These are phyloP conservation scores for Ettlia oleoabundans DNA, from an alignment of 139 green algal species.

Conservation along the genomic window DNA sequence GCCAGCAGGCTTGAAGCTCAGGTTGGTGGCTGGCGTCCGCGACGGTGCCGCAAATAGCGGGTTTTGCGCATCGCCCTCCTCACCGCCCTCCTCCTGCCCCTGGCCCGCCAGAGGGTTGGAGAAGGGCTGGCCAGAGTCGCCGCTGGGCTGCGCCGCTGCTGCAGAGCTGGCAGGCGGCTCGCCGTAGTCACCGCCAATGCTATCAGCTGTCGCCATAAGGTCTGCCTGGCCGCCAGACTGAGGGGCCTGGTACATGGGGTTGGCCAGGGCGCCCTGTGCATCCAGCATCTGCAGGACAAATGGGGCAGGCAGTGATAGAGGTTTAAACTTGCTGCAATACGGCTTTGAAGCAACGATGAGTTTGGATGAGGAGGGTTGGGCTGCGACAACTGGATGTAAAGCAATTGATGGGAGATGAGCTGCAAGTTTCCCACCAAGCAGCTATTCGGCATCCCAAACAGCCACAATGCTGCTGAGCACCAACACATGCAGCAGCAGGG, in stretches of 20 bases:
- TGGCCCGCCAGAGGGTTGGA: slow-evolving; percentile 22
- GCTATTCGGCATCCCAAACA: neutral
- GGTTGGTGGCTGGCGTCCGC: neutral
- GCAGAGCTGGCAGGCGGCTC: neutral
- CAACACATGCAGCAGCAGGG: neutral
- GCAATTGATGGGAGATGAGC: too few species aligned
- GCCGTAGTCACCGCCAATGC: slow-evolving; percentile 19
- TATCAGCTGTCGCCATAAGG: slow-evolving; percentile 2
- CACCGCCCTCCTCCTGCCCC: neutral
- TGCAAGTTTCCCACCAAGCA: too few species aligned
- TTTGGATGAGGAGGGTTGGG: neutral
- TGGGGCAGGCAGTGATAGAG: too few species aligned
- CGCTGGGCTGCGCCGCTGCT: neutral
- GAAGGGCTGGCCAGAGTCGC: slow-evolving; percentile 7
- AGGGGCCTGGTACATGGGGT: slow-evolving; percentile 23
- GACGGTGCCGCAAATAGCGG: slow-evolving; percentile 12
- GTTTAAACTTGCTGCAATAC: too few species aligned
- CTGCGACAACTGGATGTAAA: too few species aligned
- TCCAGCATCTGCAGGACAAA: slow-evolving; percentile 22
- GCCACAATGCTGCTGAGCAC: neutral
- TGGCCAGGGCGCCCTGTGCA: slow-evolving; percentile 21
- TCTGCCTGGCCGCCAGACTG: slow-evolving; percentile 5
- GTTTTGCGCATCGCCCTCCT: slow-evolving; percentile 2
- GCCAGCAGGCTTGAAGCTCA: slow-evolving; percentile 8
- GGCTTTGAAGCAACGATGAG: neutral